Percentiles rank a stretch among this genome's conserved stretches.
phyloP scores from a whole-genome alignment of 1,284 basidiomycete genomes.

The Chondrostereum purpureum region DNA sequence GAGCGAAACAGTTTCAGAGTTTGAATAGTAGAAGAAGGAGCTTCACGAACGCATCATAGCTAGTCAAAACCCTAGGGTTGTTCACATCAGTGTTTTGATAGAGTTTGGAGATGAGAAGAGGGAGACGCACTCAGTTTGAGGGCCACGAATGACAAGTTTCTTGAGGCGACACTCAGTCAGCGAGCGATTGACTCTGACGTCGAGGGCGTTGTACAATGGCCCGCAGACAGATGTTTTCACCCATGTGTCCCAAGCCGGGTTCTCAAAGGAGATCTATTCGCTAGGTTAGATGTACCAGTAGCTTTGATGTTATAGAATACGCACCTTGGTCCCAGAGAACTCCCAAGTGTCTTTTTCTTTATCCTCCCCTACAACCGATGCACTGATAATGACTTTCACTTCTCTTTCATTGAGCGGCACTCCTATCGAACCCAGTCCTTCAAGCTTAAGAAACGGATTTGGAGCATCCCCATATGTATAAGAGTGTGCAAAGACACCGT shows the following conservation, averaged over 20 bases:
- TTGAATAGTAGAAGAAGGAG: too few relatives aligned
- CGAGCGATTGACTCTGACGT: background rate
- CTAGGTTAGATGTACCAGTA: background rate
- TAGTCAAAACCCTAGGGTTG: background rate
- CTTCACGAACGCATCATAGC: background rate
- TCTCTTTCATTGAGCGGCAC: constrained; percentile 7
- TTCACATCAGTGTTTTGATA: too few relatives aligned
- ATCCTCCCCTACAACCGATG: background rate
- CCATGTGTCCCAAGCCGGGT: constrained; percentile 3
- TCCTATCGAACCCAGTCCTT: constrained; percentile 6
- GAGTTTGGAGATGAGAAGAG: too few relatives aligned
- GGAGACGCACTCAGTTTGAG: background rate
- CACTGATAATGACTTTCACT: constrained; percentile 3
- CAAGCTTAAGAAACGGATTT: constrained; percentile 7
- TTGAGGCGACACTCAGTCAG: background rate
- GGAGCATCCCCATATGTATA: constrained; percentile 3
- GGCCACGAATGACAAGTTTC: background rate
- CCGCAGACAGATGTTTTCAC: background rate
- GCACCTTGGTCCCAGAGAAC: constrained; percentile 7
- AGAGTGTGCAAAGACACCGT: constrained; percentile 8
- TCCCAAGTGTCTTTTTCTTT: constrained; percentile 4
- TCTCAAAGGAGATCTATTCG: constrained; percentile 5
- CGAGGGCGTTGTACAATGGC: background rate
- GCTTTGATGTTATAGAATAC: too few relatives aligned
- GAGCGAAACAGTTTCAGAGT: background rate